phyloP scores from a whole-genome alignment of 2,329 filamentous ascomycete species.

The Trichoderma simmonsii region DNA sequence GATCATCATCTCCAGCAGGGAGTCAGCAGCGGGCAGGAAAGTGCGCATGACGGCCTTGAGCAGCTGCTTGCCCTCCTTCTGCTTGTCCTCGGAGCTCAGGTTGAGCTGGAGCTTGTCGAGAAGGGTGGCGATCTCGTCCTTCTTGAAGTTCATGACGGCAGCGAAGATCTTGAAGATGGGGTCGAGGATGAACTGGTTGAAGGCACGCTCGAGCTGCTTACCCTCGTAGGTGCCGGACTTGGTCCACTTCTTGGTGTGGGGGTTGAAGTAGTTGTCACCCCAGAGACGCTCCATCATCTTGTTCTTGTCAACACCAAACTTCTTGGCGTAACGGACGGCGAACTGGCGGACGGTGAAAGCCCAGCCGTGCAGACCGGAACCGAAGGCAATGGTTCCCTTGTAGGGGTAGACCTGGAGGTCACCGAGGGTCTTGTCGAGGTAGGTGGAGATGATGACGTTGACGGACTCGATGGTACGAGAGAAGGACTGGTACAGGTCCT shows the following conservation, averaged over 20 bases:
- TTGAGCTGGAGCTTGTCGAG: conserved; percentile 94
- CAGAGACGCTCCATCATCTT: conserved; percentile 99
- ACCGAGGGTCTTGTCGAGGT: conserved; percentile 94
- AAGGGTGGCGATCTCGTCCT: conserved; percentile 79
- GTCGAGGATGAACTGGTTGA: conserved; percentile 99
- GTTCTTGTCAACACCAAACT: conserved; percentile 98
- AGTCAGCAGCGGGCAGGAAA: conserved; percentile 97
- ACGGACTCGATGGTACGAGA: conserved; percentile 99
- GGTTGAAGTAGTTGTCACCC: conserved; percentile 99
- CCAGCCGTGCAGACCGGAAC: conserved; percentile 99
- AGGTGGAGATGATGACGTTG: conserved; percentile 99
- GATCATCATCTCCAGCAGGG: conserved; percentile 99
- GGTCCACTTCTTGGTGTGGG: conserved; percentile 99
- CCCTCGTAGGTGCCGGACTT: conserved; percentile 80
- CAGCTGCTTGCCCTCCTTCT: conserved; percentile 94
- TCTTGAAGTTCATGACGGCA: conserved; percentile 98
- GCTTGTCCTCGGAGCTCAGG: conserved; percentile 80
- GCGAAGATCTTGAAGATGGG: conserved; percentile 99
- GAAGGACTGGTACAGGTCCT: conserved; percentile 99
- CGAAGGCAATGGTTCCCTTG: conserved; percentile 96
- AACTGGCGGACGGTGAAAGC: conserved; percentile 99
- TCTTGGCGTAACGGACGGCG: conserved; percentile 94
- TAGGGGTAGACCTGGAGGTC: conserved; percentile 98
- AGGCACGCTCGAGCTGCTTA: conserved; percentile 91
- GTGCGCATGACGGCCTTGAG: conserved; percentile 98